Base-by-base conservation (phyloP, 805 yeast species). In the Pichia ethanolica region DNA sequence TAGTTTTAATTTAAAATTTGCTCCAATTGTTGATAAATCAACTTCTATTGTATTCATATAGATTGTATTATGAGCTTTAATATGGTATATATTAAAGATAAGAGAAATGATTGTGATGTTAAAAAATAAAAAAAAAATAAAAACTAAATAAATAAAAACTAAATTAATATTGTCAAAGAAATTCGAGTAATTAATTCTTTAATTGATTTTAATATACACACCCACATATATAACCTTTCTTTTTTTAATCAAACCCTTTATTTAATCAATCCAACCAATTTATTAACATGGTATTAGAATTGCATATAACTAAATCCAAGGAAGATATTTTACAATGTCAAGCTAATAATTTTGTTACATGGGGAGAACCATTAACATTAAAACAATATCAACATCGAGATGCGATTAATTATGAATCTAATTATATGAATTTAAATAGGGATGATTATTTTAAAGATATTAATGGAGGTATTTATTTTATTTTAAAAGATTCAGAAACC, bases 401-500 rank as follows among this genome's bases (percentile, higher is more conserved):
- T 26, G 10, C 34, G 36, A 35, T 35, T 13, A 46, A 40, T n/a
- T 46, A 46, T 33, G 36, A 25, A 32, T 14, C 45, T 6, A 20
- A 35, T 7, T 46, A 41, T 28, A 40, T 46, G 41, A 20, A n/a
- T 9, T 12, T 43, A 12, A 8, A 32, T n/a, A 43, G 45, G 20
- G 20, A 20, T 20, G 20, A 33, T n/a, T 8, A 28, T 28, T 13
- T 39, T 8, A 13, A n/a, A 9, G 20, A 35, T n/a, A 43, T 34
- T 7, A 40, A 40, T 32, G 42, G 42, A 12, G 44, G 38, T 13
- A 37, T 38, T 35, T 67, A 62, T 32, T 67, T 58, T 56, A 55
- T 61, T 3, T 39, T 67, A 28, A 53, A 59, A 25, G 63, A 64
- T 7, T 42, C 41, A 7, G 48, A 51, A 39, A 42, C 46, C 11